These are phyloP conservation scores for Aspergillaceae sp. DNA, from an alignment of 2,329 filamentous ascomycete genomes.

Conservation along the genomic window DNA sequence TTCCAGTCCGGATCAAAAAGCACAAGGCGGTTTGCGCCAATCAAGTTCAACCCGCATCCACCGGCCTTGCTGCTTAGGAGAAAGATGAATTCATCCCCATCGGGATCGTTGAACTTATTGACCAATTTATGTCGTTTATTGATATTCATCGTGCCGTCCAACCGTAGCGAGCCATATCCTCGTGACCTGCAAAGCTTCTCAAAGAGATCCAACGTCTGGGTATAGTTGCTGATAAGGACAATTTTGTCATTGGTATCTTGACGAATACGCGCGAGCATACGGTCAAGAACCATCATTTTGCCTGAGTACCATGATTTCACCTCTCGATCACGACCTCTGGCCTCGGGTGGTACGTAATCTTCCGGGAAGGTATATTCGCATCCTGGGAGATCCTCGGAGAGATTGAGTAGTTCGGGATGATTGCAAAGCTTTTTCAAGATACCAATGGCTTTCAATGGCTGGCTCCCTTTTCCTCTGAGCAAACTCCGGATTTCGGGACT, in stretches of 20 bases:
- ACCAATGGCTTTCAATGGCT: slow-evolving; percentile 92
- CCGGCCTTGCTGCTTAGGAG: slow-evolving; percentile 94
- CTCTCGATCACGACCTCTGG: slow-evolving; percentile 80
- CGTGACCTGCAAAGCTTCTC: slow-evolving; percentile 80
- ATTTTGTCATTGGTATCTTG: slow-evolving; percentile 98
- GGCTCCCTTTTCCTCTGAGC: slow-evolving; percentile 85
- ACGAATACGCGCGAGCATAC: slow-evolving; percentile 92
- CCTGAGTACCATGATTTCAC: slow-evolving; percentile 94
- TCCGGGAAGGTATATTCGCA: slow-evolving; percentile 73
- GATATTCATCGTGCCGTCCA: slow-evolving; percentile 96
- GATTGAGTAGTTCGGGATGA: slow-evolving; percentile 83
- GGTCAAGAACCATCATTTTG: slow-evolving; percentile 96
- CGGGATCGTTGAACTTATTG: slow-evolving; percentile 92
- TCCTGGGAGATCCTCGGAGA: slow-evolving; percentile 76
- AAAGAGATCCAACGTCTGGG: slow-evolving; percentile 89
- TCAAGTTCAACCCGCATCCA: slow-evolving; percentile 91
- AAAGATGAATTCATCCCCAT: slow-evolving; percentile 85
- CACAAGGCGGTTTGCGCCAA: slow-evolving; percentile 87
- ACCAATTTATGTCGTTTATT: slow-evolving; percentile 95
- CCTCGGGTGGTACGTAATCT: slow-evolving; percentile 81
- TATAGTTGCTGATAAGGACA: slow-evolving; percentile 97
- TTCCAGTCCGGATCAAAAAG: slow-evolving; percentile 99
- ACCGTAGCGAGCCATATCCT: slow-evolving; percentile 73
- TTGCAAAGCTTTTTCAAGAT: slow-evolving; percentile 98
- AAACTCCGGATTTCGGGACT: slow-evolving; percentile 91